Percentiles rank a stretch among this genome's conserved stretches.
These are phyloP conservation scores for Eimeria acervulina DNA, from an alignment of 169 alveolate genomes.

Conservation along the genomic window DNA sequence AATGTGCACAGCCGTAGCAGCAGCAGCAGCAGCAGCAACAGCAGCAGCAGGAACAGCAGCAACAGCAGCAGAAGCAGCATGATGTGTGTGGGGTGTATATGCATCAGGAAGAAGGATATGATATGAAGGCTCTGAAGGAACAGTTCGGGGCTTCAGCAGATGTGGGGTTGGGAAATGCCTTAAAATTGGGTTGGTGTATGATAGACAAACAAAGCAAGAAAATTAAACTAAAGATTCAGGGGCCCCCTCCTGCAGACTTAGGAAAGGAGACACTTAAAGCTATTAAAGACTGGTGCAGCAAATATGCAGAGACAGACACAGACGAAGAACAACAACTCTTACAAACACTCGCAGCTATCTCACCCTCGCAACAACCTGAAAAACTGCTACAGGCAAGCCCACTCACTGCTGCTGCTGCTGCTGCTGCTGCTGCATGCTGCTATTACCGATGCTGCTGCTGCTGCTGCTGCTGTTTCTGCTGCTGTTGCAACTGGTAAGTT, in stretches of 20 bases:
- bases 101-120: background rate
- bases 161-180: slow-evolving; percentile 50
- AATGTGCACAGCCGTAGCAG: background rate
- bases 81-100: background rate
- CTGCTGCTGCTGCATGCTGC: slow-evolving; percentile 39
- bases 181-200: slow-evolving; percentile 53
- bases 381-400: background rate
- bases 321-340: background rate
- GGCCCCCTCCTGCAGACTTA: background rate
- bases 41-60: slow-evolving; percentile 44
- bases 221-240: background rate
- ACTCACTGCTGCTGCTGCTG: slow-evolving; percentile 8
- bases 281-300: background rate
- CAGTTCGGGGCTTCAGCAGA: slow-evolving; percentile 59
- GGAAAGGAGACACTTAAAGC: background rate
- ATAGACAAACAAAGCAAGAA: slow-evolving; percentile 72
- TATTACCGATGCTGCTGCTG: slow-evolving; percentile 1
- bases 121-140: background rate
- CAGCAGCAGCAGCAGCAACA: slow-evolving; percentile 44
- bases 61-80: slow-evolving; percentile 43
- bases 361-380: background rate
- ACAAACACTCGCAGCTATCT: background rate
- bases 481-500: slow-evolving; percentile 21
- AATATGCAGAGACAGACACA: background rate
- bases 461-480: slow-evolving; percentile 19